Conservation (phyloP, 768 basidiomycete species). For the Pisolithus sp. region DNA sequence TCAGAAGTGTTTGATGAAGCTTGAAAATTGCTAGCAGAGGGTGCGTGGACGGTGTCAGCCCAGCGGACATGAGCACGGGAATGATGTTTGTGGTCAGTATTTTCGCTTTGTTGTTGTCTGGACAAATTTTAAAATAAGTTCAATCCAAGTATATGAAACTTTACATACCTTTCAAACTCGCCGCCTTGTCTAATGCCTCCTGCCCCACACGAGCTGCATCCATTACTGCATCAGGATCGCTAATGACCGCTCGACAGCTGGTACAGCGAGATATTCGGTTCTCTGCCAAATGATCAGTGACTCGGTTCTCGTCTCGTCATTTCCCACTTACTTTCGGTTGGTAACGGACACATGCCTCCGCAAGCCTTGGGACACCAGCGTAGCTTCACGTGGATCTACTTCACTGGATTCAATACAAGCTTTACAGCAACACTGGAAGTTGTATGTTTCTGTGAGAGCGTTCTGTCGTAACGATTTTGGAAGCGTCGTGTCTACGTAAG, state of each 20-base stretch:
- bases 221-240: conserved; percentile 45
- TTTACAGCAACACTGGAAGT: conserved; percentile 66
- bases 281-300: conserved; percentile 31
- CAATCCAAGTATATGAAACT: background rate
- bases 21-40: conserved; percentile 72
- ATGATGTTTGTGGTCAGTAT: conserved; percentile 61
- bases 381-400: conserved; percentile 60
- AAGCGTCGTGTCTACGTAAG: conserved; percentile 82
- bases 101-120: conserved; percentile 53
- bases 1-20: conserved; percentile 64
- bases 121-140: background rate
- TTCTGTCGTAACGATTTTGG: conserved; percentile 49
- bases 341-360: conserved; percentile 55
- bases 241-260: conserved; percentile 46
- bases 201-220: conserved; percentile 65
- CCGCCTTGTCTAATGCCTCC: conserved; percentile 72
- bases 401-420: conserved; percentile 38
- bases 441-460: conserved; percentile 65
- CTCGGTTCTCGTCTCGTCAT: background rate
- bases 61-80: conserved; percentile 53
- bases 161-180: conserved; percentile 50
- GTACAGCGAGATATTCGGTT: conserved; percentile 42
- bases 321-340: conserved; percentile 46
- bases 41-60: conserved; percentile 60
- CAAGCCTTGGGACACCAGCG: conserved; percentile 68